Base-by-base conservation (phyloP, 78 protist genomes). In the Dictyostelium intermedium region DNA sequence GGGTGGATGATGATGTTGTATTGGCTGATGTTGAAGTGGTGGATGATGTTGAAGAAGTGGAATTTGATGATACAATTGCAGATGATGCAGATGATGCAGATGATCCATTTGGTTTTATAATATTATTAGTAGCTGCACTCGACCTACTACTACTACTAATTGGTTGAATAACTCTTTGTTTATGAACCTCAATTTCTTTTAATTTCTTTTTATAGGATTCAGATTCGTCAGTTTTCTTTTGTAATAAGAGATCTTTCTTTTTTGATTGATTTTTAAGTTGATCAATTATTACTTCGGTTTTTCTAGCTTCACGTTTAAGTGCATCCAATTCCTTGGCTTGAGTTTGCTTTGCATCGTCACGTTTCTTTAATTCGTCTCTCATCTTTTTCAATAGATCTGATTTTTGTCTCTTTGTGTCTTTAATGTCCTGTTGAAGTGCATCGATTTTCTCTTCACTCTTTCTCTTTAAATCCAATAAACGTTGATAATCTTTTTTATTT, bases 301-400 rank as follows among this genome's bases (percentile, higher is more conserved):
- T 89, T 47, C 61, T 80, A 16, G 85, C 87, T 25, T 89, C 94
- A 10, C 73, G 82, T 66, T 89, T 89, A 5, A 89, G 60, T n/a
- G 72, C 32, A 6, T 89, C 94, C 11, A 89, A 39, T 47, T 89
- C 94, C 20, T 80, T 78, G 18, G 74, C 18, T 47, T 89, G 94
- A 14, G 16, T 66, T 69, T 89, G 94, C 39, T 89, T 89, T 16
- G 35, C 66, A 14, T 89, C 94, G 32, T 89, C 94, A 11, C 77
- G 72, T 74, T 89, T 89, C 87, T 89, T 89, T 41, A 89, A 18
- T 69, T 89, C 94, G 25, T 89, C 94, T 32, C 94, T 50, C 94
- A 89, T 89, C 11, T 60, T 45, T 60, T 80, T 89, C 37, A 89
- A 23, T 10, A 89, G 14, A 35, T 89, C 94, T 2, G 87, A 53